Percentiles rank a stretch among this genome's conserved stretches.
phyloP scores from a whole-genome alignment of 2,329 filamentous ascomycete species.

The Verticillium tricorpus region DNA sequence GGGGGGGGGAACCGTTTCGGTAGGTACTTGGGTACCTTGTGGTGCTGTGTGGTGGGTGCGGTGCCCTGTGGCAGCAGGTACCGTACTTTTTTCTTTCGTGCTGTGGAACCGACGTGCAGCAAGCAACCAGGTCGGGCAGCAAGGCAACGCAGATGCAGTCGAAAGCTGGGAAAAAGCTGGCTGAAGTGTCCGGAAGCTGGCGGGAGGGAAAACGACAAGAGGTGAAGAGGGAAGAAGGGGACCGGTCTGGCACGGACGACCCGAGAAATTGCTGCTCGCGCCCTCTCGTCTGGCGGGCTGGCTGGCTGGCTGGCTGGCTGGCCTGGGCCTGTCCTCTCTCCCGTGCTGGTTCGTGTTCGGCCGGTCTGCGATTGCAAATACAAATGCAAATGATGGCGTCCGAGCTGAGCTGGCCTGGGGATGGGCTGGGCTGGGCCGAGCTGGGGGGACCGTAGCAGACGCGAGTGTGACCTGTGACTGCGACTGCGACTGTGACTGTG shows the following conservation, averaged over 20 bases:
- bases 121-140: neutral
- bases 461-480: neutral
- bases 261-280: neutral
- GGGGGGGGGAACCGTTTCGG: no score
- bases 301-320: neutral
- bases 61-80: neutral
- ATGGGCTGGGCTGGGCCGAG: neutral
- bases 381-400: neutral
- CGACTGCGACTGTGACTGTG: neutral
- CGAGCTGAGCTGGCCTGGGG: neutral
- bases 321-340: neutral
- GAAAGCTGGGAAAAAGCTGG: neutral
- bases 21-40: no score
- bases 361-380: neutral
- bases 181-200: slow-evolving; percentile 8
- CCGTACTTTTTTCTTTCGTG: neutral
- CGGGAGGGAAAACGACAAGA: slow-evolving; percentile 7
- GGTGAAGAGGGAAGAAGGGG: slow-evolving; percentile 4
- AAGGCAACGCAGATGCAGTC: neutral
- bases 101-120: neutral
- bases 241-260: neutral
- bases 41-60: no score
- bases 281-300: neutral
- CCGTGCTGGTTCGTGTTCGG: neutral
- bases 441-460: no score